phyloP scores from a whole-genome alignment of 176 grass and related monocot species.

The Raddia guianensis region DNA sequence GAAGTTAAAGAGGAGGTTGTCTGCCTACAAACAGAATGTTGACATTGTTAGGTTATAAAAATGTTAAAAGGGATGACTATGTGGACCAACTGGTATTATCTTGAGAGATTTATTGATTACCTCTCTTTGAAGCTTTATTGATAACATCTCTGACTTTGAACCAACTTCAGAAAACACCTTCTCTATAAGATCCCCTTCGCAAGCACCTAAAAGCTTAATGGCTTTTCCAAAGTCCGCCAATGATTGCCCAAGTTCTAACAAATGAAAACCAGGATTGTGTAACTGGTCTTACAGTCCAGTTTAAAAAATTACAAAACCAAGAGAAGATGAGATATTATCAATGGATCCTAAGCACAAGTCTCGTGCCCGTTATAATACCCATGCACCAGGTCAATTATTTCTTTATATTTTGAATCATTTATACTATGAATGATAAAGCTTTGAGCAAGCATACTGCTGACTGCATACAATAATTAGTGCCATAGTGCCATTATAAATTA shows the following conservation, averaged over 20 bases:
- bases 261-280: conserved; percentile 30
- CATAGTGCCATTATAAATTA: background rate
- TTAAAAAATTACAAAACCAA: conserved; percentile 35
- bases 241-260: conserved; percentile 85
- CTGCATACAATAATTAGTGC: background rate
- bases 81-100: conserved; percentile 30
- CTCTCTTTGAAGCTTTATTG: conserved; percentile 94
- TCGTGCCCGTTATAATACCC: conserved; percentile 22
- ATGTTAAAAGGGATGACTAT: conserved; percentile 33
- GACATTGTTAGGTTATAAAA: conserved; percentile 30
- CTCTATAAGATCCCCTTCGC: conserved; percentile 87
- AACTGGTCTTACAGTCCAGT: conserved; percentile 36
- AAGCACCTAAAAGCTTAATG: conserved; percentile 90
- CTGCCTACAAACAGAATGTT: conserved; percentile 60
- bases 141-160: conserved; percentile 87
- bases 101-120: conserved; percentile 40
- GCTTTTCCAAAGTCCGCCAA: conserved; percentile 94
- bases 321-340: conserved; percentile 7
- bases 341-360: background rate
- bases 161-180: conserved; percentile 97
- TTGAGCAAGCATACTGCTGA: background rate
- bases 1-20: conserved; percentile 93
- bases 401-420: background rate
- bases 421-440: background rate
- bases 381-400: background rate